These are phyloP conservation scores for Candida jianshihensis DNA, from an alignment of 805 yeast genomes.

Conservation along the genomic window DNA sequence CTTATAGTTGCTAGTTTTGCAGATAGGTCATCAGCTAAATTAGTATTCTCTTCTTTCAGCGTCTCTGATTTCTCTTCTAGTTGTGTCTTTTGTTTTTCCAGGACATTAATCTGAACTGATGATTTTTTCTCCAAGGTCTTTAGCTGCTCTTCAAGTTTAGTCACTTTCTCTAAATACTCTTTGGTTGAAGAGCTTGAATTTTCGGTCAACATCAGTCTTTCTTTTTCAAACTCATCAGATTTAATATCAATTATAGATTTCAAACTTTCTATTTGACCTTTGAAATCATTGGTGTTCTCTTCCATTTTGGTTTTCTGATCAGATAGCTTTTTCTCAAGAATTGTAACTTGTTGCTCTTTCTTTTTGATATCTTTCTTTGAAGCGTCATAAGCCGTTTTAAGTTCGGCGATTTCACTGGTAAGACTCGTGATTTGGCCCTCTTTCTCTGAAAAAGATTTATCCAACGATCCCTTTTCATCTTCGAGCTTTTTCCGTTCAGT, in stretches of 20 bases:
- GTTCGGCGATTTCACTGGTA: not conserved
- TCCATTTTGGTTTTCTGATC: conserved; percentile 16
- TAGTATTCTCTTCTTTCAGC: conserved; percentile 8
- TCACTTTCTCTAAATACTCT: conserved; percentile 41
- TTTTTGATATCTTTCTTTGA: conserved; percentile 6
- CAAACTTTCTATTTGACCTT: conserved; percentile 24
- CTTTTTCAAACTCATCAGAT: conserved; percentile 40
- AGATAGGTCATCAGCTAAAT: not conserved
- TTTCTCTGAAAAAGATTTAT: not conserved
- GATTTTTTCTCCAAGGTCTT: conserved; percentile 8
- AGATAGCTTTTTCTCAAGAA: conserved; percentile 14
- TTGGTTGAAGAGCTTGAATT: conserved; percentile 43
- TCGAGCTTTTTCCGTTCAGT: not conserved
- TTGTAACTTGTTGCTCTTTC: conserved; percentile 9
- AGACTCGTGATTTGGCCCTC: not conserved
- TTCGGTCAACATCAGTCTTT: conserved; percentile 39
- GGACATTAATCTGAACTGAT: conserved; percentile 2
- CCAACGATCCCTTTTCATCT: not conserved
- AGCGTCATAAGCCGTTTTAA: conserved; percentile 5
- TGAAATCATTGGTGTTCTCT: conserved; percentile 18
- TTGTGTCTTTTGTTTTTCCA: conserved; percentile 8
- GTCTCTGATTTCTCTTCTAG: conserved; percentile 12
- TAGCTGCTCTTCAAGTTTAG: conserved; percentile 31
- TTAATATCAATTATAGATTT: conserved; percentile 31
- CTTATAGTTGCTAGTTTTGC: too few species aligned